A percentile compares a stretch with the other conserved stretches of the same genome.
Evolutionary conservation across 768 basidiomycete species (phyloP).

Genomic region (Podaxis sp.): DNA sequence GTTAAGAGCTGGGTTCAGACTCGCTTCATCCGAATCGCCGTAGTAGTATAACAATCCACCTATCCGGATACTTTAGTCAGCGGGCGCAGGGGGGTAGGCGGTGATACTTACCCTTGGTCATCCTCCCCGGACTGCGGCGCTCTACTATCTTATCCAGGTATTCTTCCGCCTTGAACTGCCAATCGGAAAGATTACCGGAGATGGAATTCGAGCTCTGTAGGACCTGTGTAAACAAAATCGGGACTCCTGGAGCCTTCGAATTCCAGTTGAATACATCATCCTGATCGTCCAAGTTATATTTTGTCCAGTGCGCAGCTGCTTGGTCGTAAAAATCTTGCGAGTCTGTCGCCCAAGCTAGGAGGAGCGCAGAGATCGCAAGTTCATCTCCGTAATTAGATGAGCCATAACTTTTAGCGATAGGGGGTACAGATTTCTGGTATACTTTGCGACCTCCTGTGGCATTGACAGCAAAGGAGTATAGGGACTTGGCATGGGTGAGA

Average conservation of each 20-base stretch:
- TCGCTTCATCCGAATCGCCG: constrained; percentile 80
- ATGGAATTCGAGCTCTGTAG: constrained; percentile 55
- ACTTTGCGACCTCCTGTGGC: constrained; percentile 56
- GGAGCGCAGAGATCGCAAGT: constrained; percentile 71
- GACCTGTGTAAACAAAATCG: constrained; percentile 75
- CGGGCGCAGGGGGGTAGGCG: background rate
- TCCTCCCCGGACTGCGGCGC: constrained; percentile 40
- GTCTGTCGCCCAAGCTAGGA: constrained; percentile 72
- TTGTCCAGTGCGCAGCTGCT: constrained; percentile 59
- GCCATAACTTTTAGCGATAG: constrained; percentile 60
- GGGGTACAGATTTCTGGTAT: constrained; percentile 73
- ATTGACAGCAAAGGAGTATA: constrained; percentile 77
- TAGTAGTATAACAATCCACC: constrained; percentile 80
- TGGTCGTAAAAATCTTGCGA: constrained; percentile 58
- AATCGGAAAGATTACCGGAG: constrained; percentile 57
- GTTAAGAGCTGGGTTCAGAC: constrained; percentile 85
- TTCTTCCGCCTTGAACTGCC: constrained; percentile 68
- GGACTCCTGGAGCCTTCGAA: constrained; percentile 72
- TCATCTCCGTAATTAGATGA: constrained; percentile 77
- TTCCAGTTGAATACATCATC: constrained; percentile 88
- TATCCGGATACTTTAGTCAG: constrained; percentile 26
- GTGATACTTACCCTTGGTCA: constrained; percentile 57
- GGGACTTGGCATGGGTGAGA: constrained; percentile 67
- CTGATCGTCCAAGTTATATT: constrained; percentile 52
- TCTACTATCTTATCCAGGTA: constrained; percentile 75